phyloP scores from a whole-genome alignment of 108 stramenopile genomes.

The Conticribra weissflogii region DNA sequence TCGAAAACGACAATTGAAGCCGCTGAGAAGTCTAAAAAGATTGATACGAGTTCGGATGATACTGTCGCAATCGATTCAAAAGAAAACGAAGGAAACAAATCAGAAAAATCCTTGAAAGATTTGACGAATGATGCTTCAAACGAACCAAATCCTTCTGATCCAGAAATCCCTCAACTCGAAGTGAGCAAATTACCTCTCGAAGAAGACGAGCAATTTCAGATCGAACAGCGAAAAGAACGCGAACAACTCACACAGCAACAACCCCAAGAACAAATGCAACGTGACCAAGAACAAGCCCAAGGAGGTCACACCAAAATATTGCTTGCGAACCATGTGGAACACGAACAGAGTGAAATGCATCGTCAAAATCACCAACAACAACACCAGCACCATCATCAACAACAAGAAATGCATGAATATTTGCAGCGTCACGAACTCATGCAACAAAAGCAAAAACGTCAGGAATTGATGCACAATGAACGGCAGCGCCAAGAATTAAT shows the following conservation, averaged over 20 bases:
- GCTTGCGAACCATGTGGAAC: slow-evolving; percentile 19
- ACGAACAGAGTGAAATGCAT: slow-evolving; percentile 6
- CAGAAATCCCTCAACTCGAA: not conserved
- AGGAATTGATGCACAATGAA: not conserved
- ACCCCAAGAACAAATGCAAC: not conserved
- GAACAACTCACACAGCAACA: no score
- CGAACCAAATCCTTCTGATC: no score
- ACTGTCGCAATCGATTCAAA: not conserved
- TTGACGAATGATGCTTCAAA: no score
- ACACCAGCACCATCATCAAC: slow-evolving; percentile 25
- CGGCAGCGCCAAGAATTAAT: slow-evolving; percentile 9
- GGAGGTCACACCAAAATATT: slow-evolving; percentile 4
- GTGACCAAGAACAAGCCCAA: not conserved
- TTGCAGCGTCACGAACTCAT: slow-evolving; percentile 10
- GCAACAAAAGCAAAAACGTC: slow-evolving; percentile 36
- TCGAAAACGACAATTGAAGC: not conserved
- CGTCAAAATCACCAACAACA: slow-evolving; percentile 31
- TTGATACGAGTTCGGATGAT: not conserved
- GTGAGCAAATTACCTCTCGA: no score
- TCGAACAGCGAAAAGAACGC: no score
- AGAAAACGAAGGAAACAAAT: not conserved
- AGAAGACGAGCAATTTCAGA: no score
- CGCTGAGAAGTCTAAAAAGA: not conserved
- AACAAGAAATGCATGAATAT: slow-evolving; percentile 9
- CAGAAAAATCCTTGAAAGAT: no score